Evolutionary conservation across 306 rosid species (phyloP).

Genomic region (Biancaea sappan): DNA sequence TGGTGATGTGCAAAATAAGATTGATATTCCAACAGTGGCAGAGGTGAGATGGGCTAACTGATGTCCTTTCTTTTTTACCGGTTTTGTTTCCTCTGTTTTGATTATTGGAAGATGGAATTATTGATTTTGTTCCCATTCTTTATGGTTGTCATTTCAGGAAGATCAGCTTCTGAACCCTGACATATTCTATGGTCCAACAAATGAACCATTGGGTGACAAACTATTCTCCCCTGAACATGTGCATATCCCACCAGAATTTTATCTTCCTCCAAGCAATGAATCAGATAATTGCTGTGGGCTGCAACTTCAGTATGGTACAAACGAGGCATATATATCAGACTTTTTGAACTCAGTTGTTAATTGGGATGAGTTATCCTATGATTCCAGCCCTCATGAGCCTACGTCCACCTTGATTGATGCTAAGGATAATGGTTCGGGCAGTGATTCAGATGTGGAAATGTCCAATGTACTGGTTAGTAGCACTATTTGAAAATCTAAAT

Average conservation of each 20-base stretch:
- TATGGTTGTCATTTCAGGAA: conserved; percentile 35
- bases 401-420: conserved; percentile 11
- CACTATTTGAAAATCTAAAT: conserved; percentile 22
- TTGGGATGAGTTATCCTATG: conserved; percentile 44
- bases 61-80: conserved; percentile 10
- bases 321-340: conserved; percentile 49
- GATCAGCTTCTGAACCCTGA: conserved; percentile 35
- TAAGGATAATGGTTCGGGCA: conserved; percentile 39
- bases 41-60: conserved; percentile 48
- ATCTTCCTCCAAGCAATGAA: conserved; percentile 34
- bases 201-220: conserved; percentile 45
- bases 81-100: background rate
- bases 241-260: conserved; percentile 52
- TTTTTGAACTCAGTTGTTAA: conserved; percentile 46
- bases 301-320: conserved; percentile 51
- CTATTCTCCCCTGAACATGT: conserved; percentile 63
- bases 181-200: conserved; percentile 35
- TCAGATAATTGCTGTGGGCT: conserved; percentile 25
- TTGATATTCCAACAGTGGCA: conserved; percentile 17
- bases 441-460: conserved; percentile 41
- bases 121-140: conserved; percentile 31
- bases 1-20: conserved; percentile 32
- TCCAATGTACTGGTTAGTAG: conserved; percentile 51
- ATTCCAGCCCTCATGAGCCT: conserved; percentile 32
- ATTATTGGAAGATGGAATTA: conserved; percentile 14